phyloP scores from a whole-genome alignment of 208 protist species.

The Leishmania martiniquensis region DNA sequence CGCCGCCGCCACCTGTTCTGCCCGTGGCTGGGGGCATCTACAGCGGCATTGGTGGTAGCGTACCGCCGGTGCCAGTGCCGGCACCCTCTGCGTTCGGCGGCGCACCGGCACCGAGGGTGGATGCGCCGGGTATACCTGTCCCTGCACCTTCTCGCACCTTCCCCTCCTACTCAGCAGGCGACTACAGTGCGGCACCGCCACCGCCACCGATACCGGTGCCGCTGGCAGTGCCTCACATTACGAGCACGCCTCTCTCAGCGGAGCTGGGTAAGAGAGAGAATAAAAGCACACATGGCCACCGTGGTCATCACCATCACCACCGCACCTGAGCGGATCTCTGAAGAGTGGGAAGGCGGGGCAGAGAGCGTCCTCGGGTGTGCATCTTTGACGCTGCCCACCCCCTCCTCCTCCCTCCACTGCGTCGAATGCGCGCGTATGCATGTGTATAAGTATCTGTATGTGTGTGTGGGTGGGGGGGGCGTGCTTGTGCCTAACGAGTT shows the following conservation, averaged over 20 bases:
- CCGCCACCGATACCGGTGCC: conserved; percentile 15
- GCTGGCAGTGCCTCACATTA: conserved; percentile 26
- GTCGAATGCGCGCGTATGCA: no score
- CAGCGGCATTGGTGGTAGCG: neutral
- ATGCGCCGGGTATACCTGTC: conserved; percentile 6
- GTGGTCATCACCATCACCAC: conserved; percentile 8
- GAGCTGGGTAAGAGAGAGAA: neutral
- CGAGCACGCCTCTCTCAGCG: neutral
- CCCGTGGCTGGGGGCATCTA: neutral
- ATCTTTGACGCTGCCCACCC: neutral
- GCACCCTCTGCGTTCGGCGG: neutral
- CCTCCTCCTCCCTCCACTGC: no score
- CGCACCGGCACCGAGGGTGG: conserved; percentile 1
- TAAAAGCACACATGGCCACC: neutral
- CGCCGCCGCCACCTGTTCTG: neutral
- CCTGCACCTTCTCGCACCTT: conserved; percentile 1
- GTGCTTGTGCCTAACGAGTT: neutral
- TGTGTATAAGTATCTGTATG: neutral
- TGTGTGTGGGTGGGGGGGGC: no score
- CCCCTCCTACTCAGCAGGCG: neutral
- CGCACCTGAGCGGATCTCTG: neutral
- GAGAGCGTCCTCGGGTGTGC: neutral
- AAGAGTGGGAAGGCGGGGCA: neutral
- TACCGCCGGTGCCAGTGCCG: conserved; percentile 32
- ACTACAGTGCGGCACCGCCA: neutral